These are phyloP conservation scores for Lactarius sanguifluus DNA, from an alignment of 768 basidiomycete species.

Conservation along the genomic window DNA sequence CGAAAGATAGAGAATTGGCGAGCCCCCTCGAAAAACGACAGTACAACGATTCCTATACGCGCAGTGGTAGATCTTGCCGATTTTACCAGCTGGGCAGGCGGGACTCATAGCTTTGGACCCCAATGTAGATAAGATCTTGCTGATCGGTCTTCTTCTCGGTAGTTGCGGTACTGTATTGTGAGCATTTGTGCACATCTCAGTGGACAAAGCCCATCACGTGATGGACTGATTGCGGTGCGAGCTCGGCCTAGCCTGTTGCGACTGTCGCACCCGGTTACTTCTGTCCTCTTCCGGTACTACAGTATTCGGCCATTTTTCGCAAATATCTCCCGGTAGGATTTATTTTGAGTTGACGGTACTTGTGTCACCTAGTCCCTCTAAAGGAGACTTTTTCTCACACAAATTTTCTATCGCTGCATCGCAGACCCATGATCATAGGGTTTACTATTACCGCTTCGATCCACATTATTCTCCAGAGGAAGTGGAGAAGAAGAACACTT, in stretches of 20 bases:
- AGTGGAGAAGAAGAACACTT: not conserved
- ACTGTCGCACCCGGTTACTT: not conserved
- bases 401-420: conserved; percentile 6
- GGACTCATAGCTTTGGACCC: conserved; percentile 8
- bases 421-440: conserved; percentile 1
- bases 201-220: not conserved
- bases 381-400: not conserved
- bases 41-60: not conserved
- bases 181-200: too few species aligned
- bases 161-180: not conserved
- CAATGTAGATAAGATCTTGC: not conserved
- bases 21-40: not conserved
- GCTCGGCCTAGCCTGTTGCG: not conserved
- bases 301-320: conserved; percentile 1
- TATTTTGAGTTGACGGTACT: conserved; percentile 8
- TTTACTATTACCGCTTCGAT: not conserved
- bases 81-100: not conserved
- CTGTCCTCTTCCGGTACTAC: not conserved
- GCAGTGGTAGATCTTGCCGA: not conserved
- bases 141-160: not conserved
- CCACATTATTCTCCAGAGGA: not conserved
- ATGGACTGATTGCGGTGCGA: not conserved
- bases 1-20: not conserved
- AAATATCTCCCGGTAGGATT: not conserved
- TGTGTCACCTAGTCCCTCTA: not conserved